Base-by-base conservation (phyloP, 2,329 filamentous ascomycete species). In the Xylaria arbuscula region DNA sequence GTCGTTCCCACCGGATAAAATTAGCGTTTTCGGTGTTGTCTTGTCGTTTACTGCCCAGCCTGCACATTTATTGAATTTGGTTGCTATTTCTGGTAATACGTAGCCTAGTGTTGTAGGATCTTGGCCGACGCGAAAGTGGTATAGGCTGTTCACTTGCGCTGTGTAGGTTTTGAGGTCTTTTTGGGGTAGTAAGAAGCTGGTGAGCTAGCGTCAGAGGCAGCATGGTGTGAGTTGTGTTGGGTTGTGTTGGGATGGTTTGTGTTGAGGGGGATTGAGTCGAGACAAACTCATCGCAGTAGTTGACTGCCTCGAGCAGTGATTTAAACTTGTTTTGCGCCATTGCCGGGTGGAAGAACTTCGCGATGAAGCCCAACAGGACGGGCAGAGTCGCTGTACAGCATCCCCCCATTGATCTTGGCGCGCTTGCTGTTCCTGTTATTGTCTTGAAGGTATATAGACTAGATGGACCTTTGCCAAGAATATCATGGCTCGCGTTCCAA, bases 221-320 rank as follows among this genome's bases (percentile, higher is more conserved):
- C 9, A 24, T 24, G 1, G 10, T 11, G 22, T 53, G 13, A 28
- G 28, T 28, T 28, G 28, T 28, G 28, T 28, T 28, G 28, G 28
- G 5, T 28, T 28, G 28, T 28, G 28, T 28, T 28, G 28, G 28
- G 2, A 3, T 28, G 28, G 28, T 2, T 19, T n/a, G 6, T 22
- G 40, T 17, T 7, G 36, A 3, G 36, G 40, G 8, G 2, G 11
- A 10, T 2, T 1, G n/a, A 5, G 36, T 22, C 15, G 63, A 32
- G 24, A 56, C 58, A 24, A 13, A 69, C 67, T 66, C 63, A 60
- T 69, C 67, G 42, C 67, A 69, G 24, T 66, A 11, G 34, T 66
- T 51, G n/a, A 66, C 28, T 38, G 61, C 64, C 3, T 61, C 50
- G 22, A 66, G 57, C 8, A 66, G 42, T 1, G 57, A 61, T 4